Percentiles rank a stretch among this genome's conserved stretches.
Conservation (phyloP, 2,329 filamentous ascomycete genomes). For the Talaromyces sp. region DNA sequence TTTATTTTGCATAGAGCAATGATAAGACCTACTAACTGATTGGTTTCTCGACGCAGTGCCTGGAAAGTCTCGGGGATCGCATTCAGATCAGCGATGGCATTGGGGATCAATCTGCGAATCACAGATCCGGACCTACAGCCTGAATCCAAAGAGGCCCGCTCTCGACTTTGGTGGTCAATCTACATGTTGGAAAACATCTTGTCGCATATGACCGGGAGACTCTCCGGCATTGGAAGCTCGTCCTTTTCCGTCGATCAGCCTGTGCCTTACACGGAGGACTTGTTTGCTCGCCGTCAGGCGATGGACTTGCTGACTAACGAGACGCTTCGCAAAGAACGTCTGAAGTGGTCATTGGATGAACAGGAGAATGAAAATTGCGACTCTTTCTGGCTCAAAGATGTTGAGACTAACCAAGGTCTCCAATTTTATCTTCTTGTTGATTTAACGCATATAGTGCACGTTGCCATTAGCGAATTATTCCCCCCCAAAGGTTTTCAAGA, state of each 20-base stretch:
- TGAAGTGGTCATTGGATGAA: conserved; percentile 31
- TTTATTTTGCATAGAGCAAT: neutral
- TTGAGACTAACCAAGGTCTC: conserved; percentile 31
- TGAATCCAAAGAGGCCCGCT: conserved; percentile 39
- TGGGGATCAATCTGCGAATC: conserved; percentile 44
- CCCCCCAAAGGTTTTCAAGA: conserved; percentile 36
- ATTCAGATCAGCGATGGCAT: conserved; percentile 37
- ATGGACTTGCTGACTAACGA: neutral
- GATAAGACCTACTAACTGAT: neutral
- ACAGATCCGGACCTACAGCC: conserved; percentile 34
- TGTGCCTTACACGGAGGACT: conserved; percentile 37
- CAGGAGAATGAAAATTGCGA: conserved; percentile 18
- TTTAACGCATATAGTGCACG: conserved; percentile 34
- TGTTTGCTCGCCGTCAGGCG: conserved; percentile 28
- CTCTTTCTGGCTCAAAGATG: conserved; percentile 23
- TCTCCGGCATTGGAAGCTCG: conserved; percentile 36
- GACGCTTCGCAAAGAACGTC: too few relatives aligned
- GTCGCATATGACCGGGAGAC: conserved; percentile 42
- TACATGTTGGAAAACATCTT: conserved; percentile 41
- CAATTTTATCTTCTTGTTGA: conserved; percentile 40
- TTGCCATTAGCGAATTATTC: conserved; percentile 38
- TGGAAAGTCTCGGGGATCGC: conserved; percentile 42
- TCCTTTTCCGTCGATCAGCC: conserved; percentile 40
- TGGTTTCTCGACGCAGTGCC: conserved; percentile 26
- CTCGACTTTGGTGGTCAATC: too few relatives aligned